These are phyloP conservation scores for Elaphomyces granulatus DNA, from an alignment of 495 filamentous ascomycete genomes.

Conservation along the genomic window DNA sequence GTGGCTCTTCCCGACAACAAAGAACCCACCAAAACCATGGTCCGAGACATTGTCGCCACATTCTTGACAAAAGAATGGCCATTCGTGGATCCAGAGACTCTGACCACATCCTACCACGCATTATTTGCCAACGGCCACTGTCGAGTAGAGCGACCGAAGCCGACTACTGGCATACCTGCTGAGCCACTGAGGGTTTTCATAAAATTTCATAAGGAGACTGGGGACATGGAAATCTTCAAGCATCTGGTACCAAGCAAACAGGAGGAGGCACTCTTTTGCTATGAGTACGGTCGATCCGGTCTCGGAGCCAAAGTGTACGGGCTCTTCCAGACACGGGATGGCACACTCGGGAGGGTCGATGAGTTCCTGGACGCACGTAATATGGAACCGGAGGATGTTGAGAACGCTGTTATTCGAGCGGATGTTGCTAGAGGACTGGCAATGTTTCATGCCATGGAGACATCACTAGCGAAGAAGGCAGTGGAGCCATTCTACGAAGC, in stretches of 20 bases:
- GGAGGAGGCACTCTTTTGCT: constrained; percentile 15
- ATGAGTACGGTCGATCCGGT: constrained; percentile 16
- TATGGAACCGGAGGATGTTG: constrained; percentile 17
- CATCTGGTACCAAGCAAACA: constrained; percentile 14
- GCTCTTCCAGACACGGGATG: constrained; percentile 17
- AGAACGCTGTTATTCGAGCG: constrained; percentile 15
- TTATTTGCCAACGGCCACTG: constrained; percentile 15
- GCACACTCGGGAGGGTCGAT: constrained; percentile 15
- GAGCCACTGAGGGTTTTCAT: constrained; percentile 17
- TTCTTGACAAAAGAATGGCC: constrained; percentile 18
- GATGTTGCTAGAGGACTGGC: constrained; percentile 17
- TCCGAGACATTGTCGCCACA: constrained; percentile 12
- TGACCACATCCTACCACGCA: constrained; percentile 11
- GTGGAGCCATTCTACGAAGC: constrained; percentile 11
- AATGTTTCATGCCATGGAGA: constrained; percentile 12
- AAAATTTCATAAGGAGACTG: constrained; percentile 13
- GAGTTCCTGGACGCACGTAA: constrained; percentile 19
- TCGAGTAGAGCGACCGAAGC: constrained; percentile 13
- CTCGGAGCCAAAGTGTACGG: constrained; percentile 18
- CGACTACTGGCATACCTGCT: neutral
- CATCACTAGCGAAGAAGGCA: constrained; percentile 9
- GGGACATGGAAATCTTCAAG: constrained; percentile 14
- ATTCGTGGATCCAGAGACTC: constrained; percentile 12
- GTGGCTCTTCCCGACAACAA: constrained; percentile 12
- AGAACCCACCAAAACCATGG: constrained; percentile 10